A percentile compares a stretch with the other conserved stretches of the same genome.
phyloP scores from a whole-genome alignment of 2,329 filamentous ascomycete genomes.

The Botryotinia calthae region DNA sequence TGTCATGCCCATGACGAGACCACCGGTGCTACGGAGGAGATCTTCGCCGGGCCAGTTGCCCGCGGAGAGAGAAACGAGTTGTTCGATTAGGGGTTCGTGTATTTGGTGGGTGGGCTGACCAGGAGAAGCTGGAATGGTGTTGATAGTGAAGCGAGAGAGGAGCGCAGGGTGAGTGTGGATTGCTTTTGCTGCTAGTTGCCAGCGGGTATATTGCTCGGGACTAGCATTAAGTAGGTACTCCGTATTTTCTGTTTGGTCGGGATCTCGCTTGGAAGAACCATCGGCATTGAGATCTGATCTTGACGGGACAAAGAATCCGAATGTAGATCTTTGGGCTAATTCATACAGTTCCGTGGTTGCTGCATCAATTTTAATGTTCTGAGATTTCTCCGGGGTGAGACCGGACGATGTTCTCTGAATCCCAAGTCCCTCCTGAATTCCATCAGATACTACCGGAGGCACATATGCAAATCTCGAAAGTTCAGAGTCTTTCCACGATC shows the following conservation, averaged over 20 bases:
- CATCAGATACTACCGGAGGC: not conserved
- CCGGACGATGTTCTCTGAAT: not conserved
- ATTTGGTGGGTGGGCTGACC: not conserved
- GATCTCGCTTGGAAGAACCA: not conserved
- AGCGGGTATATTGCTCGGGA: slow-evolving; percentile 1
- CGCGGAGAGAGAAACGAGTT: slow-evolving; percentile 14
- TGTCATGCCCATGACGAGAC: slow-evolving; percentile 22
- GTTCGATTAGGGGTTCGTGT: not conserved
- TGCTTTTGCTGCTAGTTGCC: slow-evolving; percentile 7
- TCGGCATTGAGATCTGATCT: not conserved
- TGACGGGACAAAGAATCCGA: not conserved
- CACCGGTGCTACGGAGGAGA: slow-evolving; percentile 22
- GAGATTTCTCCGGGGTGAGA: not conserved
- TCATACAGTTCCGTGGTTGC: not conserved
- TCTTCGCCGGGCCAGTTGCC: slow-evolving; percentile 21
- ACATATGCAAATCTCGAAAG: not conserved
- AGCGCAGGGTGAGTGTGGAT: not conserved
- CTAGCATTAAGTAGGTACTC: not conserved
- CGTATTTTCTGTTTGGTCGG: not conserved
- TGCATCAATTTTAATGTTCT: not conserved
- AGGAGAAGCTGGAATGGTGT: not conserved
- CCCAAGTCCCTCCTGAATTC: not conserved
- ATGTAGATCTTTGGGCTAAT: not conserved
- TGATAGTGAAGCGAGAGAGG: not conserved
- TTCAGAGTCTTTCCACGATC: slow-evolving; percentile 2